phyloP scores from a whole-genome alignment of 305 asterid genomes.

The Solanum hybrid region DNA sequence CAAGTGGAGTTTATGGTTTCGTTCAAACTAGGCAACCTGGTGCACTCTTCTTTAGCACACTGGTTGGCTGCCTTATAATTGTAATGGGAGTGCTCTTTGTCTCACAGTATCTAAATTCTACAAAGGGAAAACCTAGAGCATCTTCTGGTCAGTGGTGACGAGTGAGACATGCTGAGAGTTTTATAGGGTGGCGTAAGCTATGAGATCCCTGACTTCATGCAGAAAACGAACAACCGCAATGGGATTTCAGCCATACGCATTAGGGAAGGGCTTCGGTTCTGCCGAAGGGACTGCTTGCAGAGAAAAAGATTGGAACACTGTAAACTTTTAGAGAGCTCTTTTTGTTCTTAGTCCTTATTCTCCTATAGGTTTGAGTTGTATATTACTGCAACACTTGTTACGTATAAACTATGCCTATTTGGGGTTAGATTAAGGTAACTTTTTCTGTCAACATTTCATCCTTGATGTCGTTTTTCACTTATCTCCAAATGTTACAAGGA shows the following conservation, averaged over 20 bases:
- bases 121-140: slow-evolving; percentile 73
- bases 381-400: not conserved
- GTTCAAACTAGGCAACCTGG: slow-evolving; percentile 98
- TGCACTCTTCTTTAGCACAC: slow-evolving; percentile 90
- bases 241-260: not conserved
- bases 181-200: not conserved
- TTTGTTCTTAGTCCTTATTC: not conserved
- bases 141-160: slow-evolving; percentile 46
- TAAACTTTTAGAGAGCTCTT: not conserved
- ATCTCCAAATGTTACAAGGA: not conserved
- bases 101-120: slow-evolving; percentile 67
- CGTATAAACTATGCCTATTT: not conserved
- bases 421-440: not conserved
- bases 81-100: slow-evolving; percentile 89
- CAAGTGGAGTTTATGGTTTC: slow-evolving; percentile 85
- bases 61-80: slow-evolving; percentile 82
- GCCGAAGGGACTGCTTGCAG: not conserved
- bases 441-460: not conserved
- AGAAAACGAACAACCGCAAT: not conserved
- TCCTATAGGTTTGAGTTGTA: not conserved
- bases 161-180: slow-evolving; percentile 2
- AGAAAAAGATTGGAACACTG: not conserved
- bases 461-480: not conserved
- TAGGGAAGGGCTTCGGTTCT: not conserved
- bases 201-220: not conserved